Evolutionary conservation across 441 rosid genomes (phyloP), one percentile per base, ranked within the genome.

Genomic region (Gossypium schwendimanii): DNA sequence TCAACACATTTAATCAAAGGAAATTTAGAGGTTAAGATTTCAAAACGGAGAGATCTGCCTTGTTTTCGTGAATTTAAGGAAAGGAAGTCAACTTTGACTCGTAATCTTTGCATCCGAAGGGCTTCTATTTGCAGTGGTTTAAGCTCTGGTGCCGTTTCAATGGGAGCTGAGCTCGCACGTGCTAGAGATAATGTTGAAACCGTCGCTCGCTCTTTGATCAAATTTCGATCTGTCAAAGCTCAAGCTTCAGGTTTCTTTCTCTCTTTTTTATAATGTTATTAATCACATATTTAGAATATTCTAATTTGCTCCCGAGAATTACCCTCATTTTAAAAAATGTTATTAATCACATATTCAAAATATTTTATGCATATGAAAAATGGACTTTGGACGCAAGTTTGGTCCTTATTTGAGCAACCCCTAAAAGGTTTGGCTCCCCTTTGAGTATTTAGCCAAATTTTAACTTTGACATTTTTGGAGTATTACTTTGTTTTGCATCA

Each of bases 121-220:
- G 70, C 18, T 68, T 73, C 72, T 63, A 54, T 63, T 71, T 81
- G 80, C 59, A 80, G 73, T 26, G 84, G 81, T 9, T 72, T 82
- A 75, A 77, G 81, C 26, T 69, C 79, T 31, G 74, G 28, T 71
- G 76, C 80, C 15, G 73, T 70, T 63, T 62, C 81, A 14, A 88
- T 86, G 97, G 88, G 89, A 57, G 82, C 92, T 3, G 87, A 87
- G 69, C 86, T 92, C 69, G 81, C 81, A 45, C 91, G 88, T 18
- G 68, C 91, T 11, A 83, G 73, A 55, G 47, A 21, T 71, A 79
- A 77, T 58, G 76, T 78, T 33, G 78, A 76, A 17, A 76, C 62
- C 17, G 75, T 79, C 67, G 77, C 83, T 74, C 67, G 73, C 65
- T 81, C 84, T 28, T 77, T 92, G 18, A 76, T 81, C 66, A 87